A percentile compares a stretch with the other conserved stretches of the same genome.
Evolutionary conservation across 345 rosid species (phyloP).

Genomic region (Mangifera indica): DNA sequence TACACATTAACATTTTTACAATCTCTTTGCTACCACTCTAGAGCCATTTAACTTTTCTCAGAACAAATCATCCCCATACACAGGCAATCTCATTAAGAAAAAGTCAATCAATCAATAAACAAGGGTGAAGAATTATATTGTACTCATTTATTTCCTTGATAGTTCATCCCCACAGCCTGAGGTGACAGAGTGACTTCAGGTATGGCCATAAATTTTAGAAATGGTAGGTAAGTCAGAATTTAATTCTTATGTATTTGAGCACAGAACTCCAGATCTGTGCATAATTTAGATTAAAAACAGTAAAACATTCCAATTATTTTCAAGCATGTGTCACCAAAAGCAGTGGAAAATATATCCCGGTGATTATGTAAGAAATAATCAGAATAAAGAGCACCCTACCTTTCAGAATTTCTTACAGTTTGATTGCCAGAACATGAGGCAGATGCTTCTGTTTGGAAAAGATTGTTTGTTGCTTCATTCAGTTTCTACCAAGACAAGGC

Average conservation of each 20-base stretch:
- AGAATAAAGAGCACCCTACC: conserved; percentile 35
- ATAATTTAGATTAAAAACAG: background rate
- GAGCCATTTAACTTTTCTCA: background rate
- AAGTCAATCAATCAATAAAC: background rate
- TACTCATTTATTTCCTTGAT: background rate
- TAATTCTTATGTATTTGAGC: background rate
- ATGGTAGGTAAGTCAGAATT: conserved; percentile 2
- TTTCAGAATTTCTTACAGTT: conserved; percentile 36
- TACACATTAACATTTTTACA: conserved; percentile 3
- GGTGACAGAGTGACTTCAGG: background rate
- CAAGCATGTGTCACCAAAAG: background rate
- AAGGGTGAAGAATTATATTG: background rate
- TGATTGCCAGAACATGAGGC: conserved; percentile 40
- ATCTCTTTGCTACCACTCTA: background rate
- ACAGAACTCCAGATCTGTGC: background rate
- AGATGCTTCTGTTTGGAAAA: conserved; percentile 37
- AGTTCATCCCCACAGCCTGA: background rate
- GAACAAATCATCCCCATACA: background rate
- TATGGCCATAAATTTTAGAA: background rate
- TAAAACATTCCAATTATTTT: background rate
- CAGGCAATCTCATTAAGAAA: background rate
- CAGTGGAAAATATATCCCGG: background rate
- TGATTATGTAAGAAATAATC: background rate
- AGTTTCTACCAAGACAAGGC: conserved; percentile 63
- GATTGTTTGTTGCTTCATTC: conserved; percentile 50